Evolutionary conservation across 306 rosid species (phyloP).

Genomic region (Prosopis cineraria): DNA sequence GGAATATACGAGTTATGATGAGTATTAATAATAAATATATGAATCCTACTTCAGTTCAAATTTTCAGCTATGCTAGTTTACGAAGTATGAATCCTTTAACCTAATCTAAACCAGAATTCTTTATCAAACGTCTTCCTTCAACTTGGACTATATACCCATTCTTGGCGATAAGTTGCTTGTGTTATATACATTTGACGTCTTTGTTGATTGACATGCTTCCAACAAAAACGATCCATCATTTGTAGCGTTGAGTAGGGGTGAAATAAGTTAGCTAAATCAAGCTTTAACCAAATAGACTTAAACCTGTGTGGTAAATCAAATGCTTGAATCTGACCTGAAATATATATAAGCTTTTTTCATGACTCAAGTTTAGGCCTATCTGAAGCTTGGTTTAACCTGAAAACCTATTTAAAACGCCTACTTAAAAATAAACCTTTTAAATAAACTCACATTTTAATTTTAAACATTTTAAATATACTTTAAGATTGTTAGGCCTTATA

Average conservation of each 20-base stretch:
- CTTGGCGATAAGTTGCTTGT: background rate
- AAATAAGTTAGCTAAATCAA: too few species aligned
- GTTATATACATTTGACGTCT: conserved; percentile 16
- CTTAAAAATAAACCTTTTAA: too few species aligned
- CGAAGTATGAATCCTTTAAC: background rate
- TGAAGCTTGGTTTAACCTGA: too few species aligned
- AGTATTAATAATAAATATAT: background rate
- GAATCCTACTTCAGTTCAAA: background rate
- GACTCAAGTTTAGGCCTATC: too few species aligned
- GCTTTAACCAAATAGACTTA: too few species aligned
- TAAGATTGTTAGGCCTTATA: too few species aligned
- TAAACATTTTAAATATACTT: too few species aligned
- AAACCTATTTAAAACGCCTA: too few species aligned
- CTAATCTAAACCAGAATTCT: background rate
- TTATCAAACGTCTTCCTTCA: background rate
- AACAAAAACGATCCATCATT: background rate
- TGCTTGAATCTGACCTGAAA: too few species aligned
- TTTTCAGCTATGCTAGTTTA: background rate
- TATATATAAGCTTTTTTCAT: too few species aligned
- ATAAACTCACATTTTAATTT: too few species aligned
- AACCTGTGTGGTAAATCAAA: too few species aligned
- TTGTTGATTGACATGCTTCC: background rate
- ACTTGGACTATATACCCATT: conserved; percentile 12
- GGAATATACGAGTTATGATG: background rate
- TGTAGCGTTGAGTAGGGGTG: background rate